Conservation (phyloP, 192 early-diverging fungal species). For the Coemansia sp. region DNA sequence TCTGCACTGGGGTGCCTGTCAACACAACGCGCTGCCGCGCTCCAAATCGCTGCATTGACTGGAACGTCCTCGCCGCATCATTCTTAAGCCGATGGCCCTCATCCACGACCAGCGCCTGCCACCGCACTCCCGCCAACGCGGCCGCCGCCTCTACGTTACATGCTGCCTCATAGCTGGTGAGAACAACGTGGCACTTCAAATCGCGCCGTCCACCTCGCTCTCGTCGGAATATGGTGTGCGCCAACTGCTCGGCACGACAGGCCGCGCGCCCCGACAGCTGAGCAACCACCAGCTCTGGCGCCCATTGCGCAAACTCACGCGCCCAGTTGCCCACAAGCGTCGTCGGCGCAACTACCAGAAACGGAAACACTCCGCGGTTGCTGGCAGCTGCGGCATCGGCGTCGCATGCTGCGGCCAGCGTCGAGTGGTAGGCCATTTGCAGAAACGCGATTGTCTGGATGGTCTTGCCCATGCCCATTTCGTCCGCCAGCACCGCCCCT, state of each 20-base stretch:
- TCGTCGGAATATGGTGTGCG: conserved; percentile 26
- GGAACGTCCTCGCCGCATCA: conserved; percentile 79
- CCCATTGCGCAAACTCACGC: conserved; percentile 88
- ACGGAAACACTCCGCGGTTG: conserved; percentile 81
- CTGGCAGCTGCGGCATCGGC: conserved; percentile 25
- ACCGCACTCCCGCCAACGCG: conserved; percentile 60
- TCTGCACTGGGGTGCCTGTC: conserved; percentile 97
- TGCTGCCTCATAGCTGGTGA: conserved; percentile 96
- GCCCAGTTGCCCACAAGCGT: conserved; percentile 93
- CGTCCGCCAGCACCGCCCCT: conserved; percentile 93
- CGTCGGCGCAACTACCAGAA: conserved; percentile 89
- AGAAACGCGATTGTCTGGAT: conserved; percentile 93
- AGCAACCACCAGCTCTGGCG: conserved; percentile 86
- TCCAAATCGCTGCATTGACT: conserved; percentile 72
- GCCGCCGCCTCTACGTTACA: conserved; percentile 65
- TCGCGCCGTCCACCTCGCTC: conserved; percentile 13
- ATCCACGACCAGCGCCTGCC: conserved; percentile 88
- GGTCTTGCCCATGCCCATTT: conserved; percentile 94
- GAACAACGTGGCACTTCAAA: conserved; percentile 83
- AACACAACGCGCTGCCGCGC: conserved; percentile 86
- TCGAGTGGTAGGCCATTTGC: conserved; percentile 64
- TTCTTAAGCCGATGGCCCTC: conserved; percentile 98
- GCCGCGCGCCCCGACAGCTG: conserved; percentile 74
- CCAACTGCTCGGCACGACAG: conserved; percentile 62
- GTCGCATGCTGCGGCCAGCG: conserved; percentile 7